Conservation (phyloP, 2,329 filamentous ascomycete genomes). For the Niveomyces coronatus region DNA sequence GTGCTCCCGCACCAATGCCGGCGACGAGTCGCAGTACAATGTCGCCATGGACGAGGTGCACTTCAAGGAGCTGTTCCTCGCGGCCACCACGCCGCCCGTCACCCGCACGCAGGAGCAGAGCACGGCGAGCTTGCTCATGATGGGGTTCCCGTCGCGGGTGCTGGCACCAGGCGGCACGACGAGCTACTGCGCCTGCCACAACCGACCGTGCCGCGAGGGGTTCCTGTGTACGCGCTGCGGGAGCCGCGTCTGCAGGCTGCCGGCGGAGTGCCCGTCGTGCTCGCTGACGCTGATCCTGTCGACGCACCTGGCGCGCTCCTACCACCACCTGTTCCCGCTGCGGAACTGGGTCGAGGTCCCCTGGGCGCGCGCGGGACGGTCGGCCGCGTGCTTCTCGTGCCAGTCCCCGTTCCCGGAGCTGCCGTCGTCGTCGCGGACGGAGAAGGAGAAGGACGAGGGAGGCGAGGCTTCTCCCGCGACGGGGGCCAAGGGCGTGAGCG, state of each 20-base stretch:
- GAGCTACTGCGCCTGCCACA: conserved; percentile 86
- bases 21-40: conserved; percentile 65
- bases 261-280: conserved; percentile 84
- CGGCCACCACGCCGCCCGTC: conserved; percentile 79
- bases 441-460: conserved; percentile 16
- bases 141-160: conserved; percentile 89
- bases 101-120: conserved; percentile 54
- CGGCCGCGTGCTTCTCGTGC: conserved; percentile 68
- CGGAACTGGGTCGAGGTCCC: conserved; percentile 84
- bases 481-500: conserved; percentile 57
- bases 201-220: conserved; percentile 68
- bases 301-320: conserved; percentile 85
- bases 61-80: conserved; percentile 81
- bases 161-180: conserved; percentile 54
- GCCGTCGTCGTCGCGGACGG: conserved; percentile 12
- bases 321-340: conserved; percentile 85
- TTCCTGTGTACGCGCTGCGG: conserved; percentile 86
- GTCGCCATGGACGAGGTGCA: conserved; percentile 70
- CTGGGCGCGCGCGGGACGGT: conserved; percentile 60
- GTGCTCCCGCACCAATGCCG: conserved; percentile 76
- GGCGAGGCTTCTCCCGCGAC: conserved; percentile 13
- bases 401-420: conserved; percentile 56
- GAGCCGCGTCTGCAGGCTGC: conserved; percentile 80
- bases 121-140: conserved; percentile 70
- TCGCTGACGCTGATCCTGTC: conserved; percentile 87